phyloP scores from a whole-genome alignment of 768 basidiomycete species.

The Boletus sp. region DNA sequence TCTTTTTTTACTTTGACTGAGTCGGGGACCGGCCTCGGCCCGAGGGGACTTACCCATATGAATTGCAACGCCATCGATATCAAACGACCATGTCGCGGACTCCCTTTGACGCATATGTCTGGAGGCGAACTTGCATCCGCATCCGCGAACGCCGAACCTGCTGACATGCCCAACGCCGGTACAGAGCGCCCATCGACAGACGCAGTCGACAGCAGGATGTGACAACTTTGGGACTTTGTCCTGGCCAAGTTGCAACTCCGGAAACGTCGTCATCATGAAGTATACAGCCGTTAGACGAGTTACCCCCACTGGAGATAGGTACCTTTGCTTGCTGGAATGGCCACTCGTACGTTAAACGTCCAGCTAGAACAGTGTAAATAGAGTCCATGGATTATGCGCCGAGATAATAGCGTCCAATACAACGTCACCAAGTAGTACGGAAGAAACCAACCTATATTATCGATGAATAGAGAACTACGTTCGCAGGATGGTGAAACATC shows the following conservation, averaged over 20 bases:
- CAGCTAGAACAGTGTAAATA: background rate
- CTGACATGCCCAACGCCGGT: background rate
- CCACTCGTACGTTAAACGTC: slow-evolving; percentile 2
- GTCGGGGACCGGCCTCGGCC: no score
- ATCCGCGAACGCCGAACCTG: background rate
- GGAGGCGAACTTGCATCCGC: background rate
- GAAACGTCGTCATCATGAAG: no score
- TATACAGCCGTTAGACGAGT: background rate
- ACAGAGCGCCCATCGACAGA: background rate
- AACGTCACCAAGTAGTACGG: no score
- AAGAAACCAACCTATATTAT: no score
- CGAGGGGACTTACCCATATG: no score
- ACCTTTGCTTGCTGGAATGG: background rate
- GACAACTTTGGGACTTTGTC: background rate
- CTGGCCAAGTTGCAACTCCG: slow-evolving; percentile 20
- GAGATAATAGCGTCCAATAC: no score
- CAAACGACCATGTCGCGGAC: slow-evolving; percentile 53
- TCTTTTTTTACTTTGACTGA: no score
- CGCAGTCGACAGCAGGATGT: background rate
- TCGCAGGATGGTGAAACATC: no score
- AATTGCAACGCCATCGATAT: no score
- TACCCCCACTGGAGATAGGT: background rate
- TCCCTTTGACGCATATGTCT: slow-evolving; percentile 73
- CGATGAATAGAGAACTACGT: no score
- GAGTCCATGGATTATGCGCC: background rate